Percentiles rank a stretch among this genome's conserved stretches.
phyloP scores from a whole-genome alignment of 768 basidiomycete species.

The Piloderma croceum region DNA sequence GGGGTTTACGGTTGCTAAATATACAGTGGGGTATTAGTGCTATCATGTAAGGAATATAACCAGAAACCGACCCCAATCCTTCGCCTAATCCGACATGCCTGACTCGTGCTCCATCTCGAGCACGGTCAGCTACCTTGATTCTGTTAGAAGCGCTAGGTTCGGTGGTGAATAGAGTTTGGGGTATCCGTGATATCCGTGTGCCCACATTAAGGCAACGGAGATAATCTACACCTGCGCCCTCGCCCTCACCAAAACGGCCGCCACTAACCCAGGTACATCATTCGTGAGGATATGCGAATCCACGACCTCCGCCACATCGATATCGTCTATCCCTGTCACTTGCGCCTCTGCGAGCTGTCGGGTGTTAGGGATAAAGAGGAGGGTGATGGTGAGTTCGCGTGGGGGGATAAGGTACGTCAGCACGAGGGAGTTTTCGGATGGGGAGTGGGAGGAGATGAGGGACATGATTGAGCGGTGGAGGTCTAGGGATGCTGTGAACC shows the following conservation, averaged over 20 bases:
- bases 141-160: too few species aligned
- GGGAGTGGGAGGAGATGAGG: conserved; percentile 51
- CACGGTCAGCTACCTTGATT: too few species aligned
- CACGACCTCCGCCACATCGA: conserved; percentile 54
- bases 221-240: too few species aligned
- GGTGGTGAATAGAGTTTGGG: too few species aligned
- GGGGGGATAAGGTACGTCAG: conserved; percentile 53
- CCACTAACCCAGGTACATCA: conserved; percentile 60
- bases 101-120: too few species aligned
- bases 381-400: conserved; percentile 44
- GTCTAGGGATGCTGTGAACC: conserved; percentile 66
- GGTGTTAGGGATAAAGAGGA: conserved; percentile 70
- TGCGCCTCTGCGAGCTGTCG: conserved; percentile 57
- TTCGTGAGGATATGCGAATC: conserved; percentile 59
- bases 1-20: too few species aligned
- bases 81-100: too few species aligned
- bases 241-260: conserved; percentile 49
- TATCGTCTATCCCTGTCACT: conserved; percentile 43
- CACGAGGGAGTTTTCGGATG: conserved; percentile 73
- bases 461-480: conserved; percentile 60
- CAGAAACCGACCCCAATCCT: too few species aligned
- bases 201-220: too few species aligned
- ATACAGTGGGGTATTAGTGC: too few species aligned
- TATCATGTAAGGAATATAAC: too few species aligned
- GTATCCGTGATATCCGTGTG: too few species aligned